Evolutionary conservation across 768 basidiomycete genomes (phyloP).

Genomic region (Fistulinella prunicolor): DNA sequence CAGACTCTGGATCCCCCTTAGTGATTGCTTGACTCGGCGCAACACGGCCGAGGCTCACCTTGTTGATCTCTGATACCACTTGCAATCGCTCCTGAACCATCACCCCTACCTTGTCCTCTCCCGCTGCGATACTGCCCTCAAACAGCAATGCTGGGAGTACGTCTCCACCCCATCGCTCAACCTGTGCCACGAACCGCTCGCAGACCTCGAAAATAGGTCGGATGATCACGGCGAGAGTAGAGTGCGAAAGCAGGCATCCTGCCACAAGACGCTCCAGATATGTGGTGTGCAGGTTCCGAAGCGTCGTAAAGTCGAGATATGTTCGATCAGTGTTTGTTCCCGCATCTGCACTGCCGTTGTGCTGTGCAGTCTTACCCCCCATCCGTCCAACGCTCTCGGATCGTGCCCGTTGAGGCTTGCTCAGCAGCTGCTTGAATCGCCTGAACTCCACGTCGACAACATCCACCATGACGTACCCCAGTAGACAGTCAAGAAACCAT

Average conservation of each 20-base stretch:
- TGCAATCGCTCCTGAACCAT: constrained; percentile 69
- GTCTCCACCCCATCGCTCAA: constrained; percentile 92
- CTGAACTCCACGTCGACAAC: constrained; percentile 84
- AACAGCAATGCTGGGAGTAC: constrained; percentile 79
- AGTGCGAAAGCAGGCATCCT: constrained; percentile 74
- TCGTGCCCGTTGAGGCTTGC: constrained; percentile 21
- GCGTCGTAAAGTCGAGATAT: constrained; percentile 78
- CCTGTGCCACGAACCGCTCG: constrained; percentile 81
- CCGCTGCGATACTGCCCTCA: constrained; percentile 66
- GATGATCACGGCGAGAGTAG: constrained; percentile 56
- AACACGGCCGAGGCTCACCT: constrained; percentile 42
- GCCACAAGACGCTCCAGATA: constrained; percentile 78
- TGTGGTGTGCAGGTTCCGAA: constrained; percentile 76
- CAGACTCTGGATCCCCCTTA: constrained; percentile 50
- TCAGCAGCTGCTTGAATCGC: constrained; percentile 60
- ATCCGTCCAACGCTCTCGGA: constrained; percentile 18
- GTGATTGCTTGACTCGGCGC: neutral
- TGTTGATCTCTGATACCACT: constrained; percentile 72
- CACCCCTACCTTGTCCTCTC: constrained; percentile 58
- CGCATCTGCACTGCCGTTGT: constrained; percentile 13
- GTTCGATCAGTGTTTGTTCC: constrained; percentile 26
- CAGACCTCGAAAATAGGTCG: constrained; percentile 78
- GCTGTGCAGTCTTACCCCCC: constrained; percentile 7
- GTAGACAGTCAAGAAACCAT: constrained; percentile 84
- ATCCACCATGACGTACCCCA: constrained; percentile 87